Conservation (phyloP, 805 yeast genomes). For the Wickerhamiella bombiphila region DNA sequence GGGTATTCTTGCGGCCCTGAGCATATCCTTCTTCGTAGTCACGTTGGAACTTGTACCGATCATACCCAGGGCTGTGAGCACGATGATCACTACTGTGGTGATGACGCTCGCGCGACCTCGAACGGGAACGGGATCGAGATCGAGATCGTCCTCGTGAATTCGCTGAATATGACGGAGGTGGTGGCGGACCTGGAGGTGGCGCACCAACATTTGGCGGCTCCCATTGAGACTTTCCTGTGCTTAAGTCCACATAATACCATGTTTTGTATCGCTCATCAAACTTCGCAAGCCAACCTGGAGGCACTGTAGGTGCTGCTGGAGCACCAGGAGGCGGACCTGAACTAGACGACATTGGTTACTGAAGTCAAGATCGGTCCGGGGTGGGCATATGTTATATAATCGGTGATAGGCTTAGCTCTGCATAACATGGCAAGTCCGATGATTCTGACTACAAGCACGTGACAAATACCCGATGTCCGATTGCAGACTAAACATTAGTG, state of each 20-base stretch:
- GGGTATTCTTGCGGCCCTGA: background rate
- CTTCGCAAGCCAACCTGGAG: constrained; percentile 26
- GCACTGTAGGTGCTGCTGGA: constrained; percentile 17
- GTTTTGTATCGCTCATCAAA: constrained; percentile 33
- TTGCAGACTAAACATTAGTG: no score
- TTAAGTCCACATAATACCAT: constrained; percentile 70
- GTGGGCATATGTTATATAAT: no score
- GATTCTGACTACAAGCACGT: no score
- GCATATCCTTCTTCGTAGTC: constrained; percentile 2
- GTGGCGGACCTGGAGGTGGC: constrained; percentile 18
- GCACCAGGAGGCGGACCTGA: no score
- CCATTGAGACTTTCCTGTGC: constrained; percentile 76
- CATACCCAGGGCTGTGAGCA: constrained; percentile 1
- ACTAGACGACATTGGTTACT: no score
- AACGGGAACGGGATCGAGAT: background rate
- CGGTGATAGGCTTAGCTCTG: no score
- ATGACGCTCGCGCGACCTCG: background rate
- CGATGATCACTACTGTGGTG: background rate
- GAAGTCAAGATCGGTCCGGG: no score
- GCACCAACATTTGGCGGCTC: constrained; percentile 42
- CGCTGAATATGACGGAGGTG: constrained; percentile 5
- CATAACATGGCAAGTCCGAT: no score
- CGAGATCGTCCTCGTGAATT: background rate
- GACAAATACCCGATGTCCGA: no score
- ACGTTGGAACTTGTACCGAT: constrained; percentile 2